phyloP scores from a whole-genome alignment of 768 basidiomycete genomes.

The Lentinula boryana region DNA sequence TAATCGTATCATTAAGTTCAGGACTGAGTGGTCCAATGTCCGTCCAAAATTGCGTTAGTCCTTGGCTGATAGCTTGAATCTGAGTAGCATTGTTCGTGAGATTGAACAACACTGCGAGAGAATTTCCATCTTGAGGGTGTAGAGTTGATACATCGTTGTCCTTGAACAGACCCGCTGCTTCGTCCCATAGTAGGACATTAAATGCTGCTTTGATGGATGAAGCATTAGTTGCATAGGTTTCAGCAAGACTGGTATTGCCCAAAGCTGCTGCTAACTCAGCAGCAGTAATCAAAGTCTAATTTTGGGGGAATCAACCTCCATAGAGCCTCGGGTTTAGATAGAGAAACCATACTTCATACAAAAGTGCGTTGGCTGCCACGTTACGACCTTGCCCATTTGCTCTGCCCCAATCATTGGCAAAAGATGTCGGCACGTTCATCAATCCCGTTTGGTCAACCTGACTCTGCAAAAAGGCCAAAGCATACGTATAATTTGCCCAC shows the following conservation, averaged over 20 bases:
- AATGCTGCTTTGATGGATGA: slow-evolving; percentile 32
- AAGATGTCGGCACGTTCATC: slow-evolving; percentile 32
- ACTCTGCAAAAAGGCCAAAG: slow-evolving; percentile 30
- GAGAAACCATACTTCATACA: slow-evolving; percentile 34
- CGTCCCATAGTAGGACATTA: slow-evolving; percentile 40
- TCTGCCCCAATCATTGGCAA: slow-evolving; percentile 44
- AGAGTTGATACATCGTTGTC: slow-evolving; percentile 39
- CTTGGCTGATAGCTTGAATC: slow-evolving; percentile 34
- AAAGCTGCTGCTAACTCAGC: slow-evolving; percentile 28
- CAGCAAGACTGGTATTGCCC: slow-evolving; percentile 18
- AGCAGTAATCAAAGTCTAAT: slow-evolving; percentile 26
- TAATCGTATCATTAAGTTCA: slow-evolving; percentile 45
- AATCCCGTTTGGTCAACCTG: slow-evolving; percentile 33
- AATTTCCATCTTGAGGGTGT: slow-evolving; percentile 45
- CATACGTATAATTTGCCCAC: slow-evolving; percentile 29
- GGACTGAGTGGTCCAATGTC: slow-evolving; percentile 41
- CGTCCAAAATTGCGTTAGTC: slow-evolving; percentile 42
- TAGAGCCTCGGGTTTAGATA: background rate
- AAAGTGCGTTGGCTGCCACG: slow-evolving; percentile 27
- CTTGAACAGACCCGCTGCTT: slow-evolving; percentile 34
- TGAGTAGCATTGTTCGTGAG: slow-evolving; percentile 32
- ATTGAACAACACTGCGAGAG: slow-evolving; percentile 38
- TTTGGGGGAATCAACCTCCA: too few relatives aligned
- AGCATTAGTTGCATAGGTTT: slow-evolving; percentile 24
- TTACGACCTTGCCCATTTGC: slow-evolving; percentile 40